Evolutionary conservation across 345 rosid genomes (phyloP).

Genomic region (Triadica sebifera): DNA sequence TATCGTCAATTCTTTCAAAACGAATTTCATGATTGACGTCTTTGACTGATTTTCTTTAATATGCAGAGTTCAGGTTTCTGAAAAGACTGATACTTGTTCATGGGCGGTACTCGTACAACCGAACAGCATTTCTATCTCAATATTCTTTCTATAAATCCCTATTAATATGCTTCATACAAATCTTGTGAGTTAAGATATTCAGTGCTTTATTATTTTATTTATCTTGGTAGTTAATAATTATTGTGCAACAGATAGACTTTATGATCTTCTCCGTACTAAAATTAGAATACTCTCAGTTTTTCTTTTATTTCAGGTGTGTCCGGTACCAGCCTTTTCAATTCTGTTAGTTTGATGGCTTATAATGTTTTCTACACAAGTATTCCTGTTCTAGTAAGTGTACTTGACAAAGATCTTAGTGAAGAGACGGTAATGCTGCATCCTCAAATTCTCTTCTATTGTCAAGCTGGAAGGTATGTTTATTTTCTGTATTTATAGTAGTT

Average conservation of each 20-base stretch:
- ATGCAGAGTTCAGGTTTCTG: constrained; percentile 86
- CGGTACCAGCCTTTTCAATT: constrained; percentile 97
- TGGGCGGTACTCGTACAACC: constrained; percentile 95
- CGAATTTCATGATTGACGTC: neutral
- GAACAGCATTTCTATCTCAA: constrained; percentile 93
- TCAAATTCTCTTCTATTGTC: constrained; percentile 94
- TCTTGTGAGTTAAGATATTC: constrained; percentile 64
- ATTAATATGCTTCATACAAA: constrained; percentile 92
- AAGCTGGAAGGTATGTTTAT: constrained; percentile 84
- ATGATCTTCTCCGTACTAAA: constrained; percentile 37
- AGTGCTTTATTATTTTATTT: constrained; percentile 10
- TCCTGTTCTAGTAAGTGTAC: constrained; percentile 87
- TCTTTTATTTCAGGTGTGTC: constrained; percentile 99
- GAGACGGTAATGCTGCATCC: constrained; percentile 96
- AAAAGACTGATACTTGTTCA: constrained; percentile 92
- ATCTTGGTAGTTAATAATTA: neutral
- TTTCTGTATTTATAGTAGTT: neutral
- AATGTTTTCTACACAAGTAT: constrained; percentile 95
- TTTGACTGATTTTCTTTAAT: constrained; percentile 22
- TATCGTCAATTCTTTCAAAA: neutral
- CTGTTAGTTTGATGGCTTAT: constrained; percentile 97
- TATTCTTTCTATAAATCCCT: constrained; percentile 95
- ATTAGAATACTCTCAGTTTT: constrained; percentile 54
- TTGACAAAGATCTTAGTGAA: constrained; percentile 97
- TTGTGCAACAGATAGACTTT: neutral